Conservation (phyloP, 306 rosid genomes). For the Phaseolus lunatus region DNA sequence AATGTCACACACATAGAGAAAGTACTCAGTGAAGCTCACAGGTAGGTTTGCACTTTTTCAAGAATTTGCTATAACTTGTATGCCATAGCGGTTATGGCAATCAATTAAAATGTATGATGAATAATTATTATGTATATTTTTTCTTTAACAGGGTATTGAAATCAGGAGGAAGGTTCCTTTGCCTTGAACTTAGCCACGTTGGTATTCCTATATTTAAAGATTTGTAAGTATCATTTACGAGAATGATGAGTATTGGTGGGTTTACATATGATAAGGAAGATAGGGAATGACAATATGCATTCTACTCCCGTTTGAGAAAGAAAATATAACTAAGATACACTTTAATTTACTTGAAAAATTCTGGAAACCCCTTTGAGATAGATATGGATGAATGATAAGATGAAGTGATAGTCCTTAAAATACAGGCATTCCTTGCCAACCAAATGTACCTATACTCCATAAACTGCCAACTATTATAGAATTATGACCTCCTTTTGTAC, state of each 20-base stretch:
- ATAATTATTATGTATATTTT: not conserved
- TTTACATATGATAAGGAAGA: constrained; percentile 28
- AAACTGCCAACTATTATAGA: constrained; percentile 19
- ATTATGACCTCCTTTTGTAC: constrained; percentile 25
- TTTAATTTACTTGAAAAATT: not conserved
- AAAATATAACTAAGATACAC: constrained; percentile 20
- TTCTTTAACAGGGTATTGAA: constrained; percentile 71
- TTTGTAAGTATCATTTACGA: constrained; percentile 66
- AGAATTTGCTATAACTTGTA: constrained; percentile 35
- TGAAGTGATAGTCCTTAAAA: constrained; percentile 15
- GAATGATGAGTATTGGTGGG: constrained; percentile 7
- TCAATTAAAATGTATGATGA: constrained; percentile 27
- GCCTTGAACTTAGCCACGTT: constrained; percentile 97
- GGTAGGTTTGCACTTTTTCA: constrained; percentile 56
- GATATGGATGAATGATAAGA: constrained; percentile 18
- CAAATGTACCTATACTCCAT: constrained; percentile 7
- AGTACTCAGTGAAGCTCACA: constrained; percentile 81
- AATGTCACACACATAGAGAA: constrained; percentile 96
- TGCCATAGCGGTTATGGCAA: not conserved
- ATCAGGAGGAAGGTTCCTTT: constrained; percentile 92
- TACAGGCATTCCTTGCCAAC: constrained; percentile 34
- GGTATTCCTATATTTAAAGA: constrained; percentile 79
- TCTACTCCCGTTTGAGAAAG: constrained; percentile 35
- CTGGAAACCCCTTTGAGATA: not conserved
- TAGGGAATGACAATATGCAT: constrained; percentile 20